Conservation (phyloP, 2,329 filamentous ascomycete species). For the Gremmenia infestans region DNA sequence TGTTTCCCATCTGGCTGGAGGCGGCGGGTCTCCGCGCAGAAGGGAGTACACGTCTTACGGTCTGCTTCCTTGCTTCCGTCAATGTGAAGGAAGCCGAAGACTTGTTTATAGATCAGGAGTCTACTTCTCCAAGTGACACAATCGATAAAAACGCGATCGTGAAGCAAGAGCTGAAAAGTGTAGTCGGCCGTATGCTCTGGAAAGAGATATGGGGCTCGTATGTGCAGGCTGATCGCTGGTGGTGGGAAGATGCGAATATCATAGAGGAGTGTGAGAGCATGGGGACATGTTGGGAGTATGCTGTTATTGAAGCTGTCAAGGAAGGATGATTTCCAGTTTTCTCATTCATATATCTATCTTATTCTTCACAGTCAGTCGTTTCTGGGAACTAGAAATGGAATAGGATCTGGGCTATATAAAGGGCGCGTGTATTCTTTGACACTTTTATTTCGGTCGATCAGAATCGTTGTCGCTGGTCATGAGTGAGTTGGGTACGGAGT, state of each 20-base stretch:
- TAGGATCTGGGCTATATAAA: no score
- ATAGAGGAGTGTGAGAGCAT: constrained; percentile 50
- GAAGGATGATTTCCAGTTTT: constrained; percentile 15
- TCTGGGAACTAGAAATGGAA: no score
- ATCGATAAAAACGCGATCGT: constrained; percentile 21
- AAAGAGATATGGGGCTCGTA: constrained; percentile 52
- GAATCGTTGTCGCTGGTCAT: no score
- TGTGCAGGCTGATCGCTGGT: constrained; percentile 42
- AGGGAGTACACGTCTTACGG: constrained; percentile 21
- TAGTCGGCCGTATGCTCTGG: constrained; percentile 55
- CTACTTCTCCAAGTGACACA: background rate
- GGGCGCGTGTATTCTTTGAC: no score
- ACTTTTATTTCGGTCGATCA: no score
- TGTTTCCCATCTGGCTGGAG: constrained; percentile 55
- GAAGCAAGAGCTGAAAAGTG: constrained; percentile 42
- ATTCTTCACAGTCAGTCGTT: background rate
- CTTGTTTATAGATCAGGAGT: background rate
- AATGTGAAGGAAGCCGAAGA: background rate
- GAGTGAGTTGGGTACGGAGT: no score
- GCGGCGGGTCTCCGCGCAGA: constrained; percentile 47
- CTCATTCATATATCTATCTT: background rate
- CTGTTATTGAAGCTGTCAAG: constrained; percentile 51
- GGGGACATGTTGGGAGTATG: constrained; percentile 55
- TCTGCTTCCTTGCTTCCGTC: constrained; percentile 22
- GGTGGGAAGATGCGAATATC: constrained; percentile 56